These are phyloP conservation scores for Poa pratensis DNA, from an alignment of 176 grass and related monocot genomes.

Conservation along the genomic window DNA sequence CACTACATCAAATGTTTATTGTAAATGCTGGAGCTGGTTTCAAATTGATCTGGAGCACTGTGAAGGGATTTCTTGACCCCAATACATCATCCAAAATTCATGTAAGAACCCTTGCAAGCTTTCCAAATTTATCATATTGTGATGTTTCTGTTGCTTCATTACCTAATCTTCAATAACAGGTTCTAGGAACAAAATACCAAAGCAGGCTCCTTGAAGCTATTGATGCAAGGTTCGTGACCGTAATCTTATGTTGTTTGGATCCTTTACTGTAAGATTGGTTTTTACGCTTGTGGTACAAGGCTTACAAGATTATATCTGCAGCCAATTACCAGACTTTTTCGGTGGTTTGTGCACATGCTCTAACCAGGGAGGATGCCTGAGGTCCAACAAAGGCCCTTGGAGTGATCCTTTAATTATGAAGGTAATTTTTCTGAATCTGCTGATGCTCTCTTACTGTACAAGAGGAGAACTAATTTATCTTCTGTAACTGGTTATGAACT, in stretches of 20 bases:
- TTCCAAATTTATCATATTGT: conserved; percentile 26
- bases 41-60: conserved; percentile 90
- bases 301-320: conserved; percentile 55
- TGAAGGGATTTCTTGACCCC: conserved; percentile 96
- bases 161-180: conserved; percentile 53
- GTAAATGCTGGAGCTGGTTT: conserved; percentile 98
- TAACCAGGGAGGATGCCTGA: conserved; percentile 79
- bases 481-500: conserved; percentile 27
- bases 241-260: conserved; percentile 31
- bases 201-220: conserved; percentile 91
- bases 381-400: conserved; percentile 97
- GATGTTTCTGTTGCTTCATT: conserved; percentile 32
- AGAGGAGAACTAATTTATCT: conserved; percentile 7
- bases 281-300: conserved; percentile 18
- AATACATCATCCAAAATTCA: conserved; percentile 99
- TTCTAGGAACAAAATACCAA: conserved; percentile 94
- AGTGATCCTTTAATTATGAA: conserved; percentile 93
- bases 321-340: conserved; percentile 89
- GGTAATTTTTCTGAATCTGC: conserved; percentile 43
- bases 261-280: conserved; percentile 38
- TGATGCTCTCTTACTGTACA: conserved; percentile 13
- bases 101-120: conserved; percentile 54
- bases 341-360: conserved; percentile 85
- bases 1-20: conserved; percentile 98
- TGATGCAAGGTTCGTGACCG: conserved; percentile 72